Base-by-base conservation (phyloP, 495 filamentous ascomycete genomes). In the Aspergillus baeticus region DNA sequence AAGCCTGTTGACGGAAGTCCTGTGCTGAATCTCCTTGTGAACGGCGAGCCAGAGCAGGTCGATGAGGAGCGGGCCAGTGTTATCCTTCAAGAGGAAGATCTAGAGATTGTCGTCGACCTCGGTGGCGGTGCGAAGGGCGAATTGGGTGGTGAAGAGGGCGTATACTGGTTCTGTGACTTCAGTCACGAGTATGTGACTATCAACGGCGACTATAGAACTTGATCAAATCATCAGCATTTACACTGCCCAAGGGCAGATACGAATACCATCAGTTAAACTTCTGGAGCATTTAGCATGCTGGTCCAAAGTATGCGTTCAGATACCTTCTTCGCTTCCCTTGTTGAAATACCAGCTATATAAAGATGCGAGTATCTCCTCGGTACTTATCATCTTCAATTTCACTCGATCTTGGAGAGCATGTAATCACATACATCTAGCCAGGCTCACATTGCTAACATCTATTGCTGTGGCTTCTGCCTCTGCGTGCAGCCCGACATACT, bases 181-280 rank as follows among this genome's bases (percentile, higher is more conserved):
- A 96, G 91, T 72, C 94, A 97, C 70, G 94, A 98, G 75, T 98
- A 94, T 77, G 91, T 87, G 37, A 95, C 91, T 34, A 96, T 95
- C 65, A 95, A 96, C 70, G 91, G 88, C 43, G 91, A 96, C 70
- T 96, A 96, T 74, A 76, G 91, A 59, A 94, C 90, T 54, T 93
- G 61, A 72, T 17, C 3, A 11, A 6, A 38, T 23, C 26, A 38
- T 21, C 37, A 13, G 11, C 31, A 33, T 52, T 33, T 33, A 52
- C 39, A 34, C 20, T 33, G 26, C 26, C 26, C 8, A 29, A 3
- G 3, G 26, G 26, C 26, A 29, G 10, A 33, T 41, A 41, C n/a
- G n/a, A 41, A 15, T n/a, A 41, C 8, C 8, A 41, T n/a, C 6
- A 41, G 1, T 41, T 11, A 6, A 15, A 41, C 8, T n/a, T 29